These are phyloP conservation scores for Pulveroboletus sp. DNA, from an alignment of 768 basidiomycete genomes.

Conservation along the genomic window DNA sequence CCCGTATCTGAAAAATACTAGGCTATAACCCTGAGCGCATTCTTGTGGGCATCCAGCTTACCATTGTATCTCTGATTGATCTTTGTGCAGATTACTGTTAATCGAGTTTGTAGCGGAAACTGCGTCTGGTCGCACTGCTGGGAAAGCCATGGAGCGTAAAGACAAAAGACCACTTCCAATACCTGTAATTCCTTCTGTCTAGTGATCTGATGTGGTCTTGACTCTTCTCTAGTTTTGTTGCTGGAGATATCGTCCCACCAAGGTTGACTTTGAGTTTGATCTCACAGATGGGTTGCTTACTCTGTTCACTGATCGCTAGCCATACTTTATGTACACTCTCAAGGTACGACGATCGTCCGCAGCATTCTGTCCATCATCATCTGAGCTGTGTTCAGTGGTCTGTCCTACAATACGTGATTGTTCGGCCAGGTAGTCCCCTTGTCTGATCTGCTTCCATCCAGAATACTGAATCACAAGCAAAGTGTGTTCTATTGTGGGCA, in stretches of 20 bases:
- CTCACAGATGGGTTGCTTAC: slow-evolving; percentile 6
- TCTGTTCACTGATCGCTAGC: slow-evolving; percentile 32
- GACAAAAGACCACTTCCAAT: slow-evolving; percentile 72
- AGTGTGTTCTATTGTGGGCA: slow-evolving; percentile 60
- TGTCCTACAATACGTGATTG: slow-evolving; percentile 84
- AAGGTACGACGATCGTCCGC: slow-evolving; percentile 46
- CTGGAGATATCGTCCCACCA: slow-evolving; percentile 79
- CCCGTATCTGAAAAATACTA: slow-evolving; percentile 32
- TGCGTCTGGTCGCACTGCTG: slow-evolving; percentile 55
- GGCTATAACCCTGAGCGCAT: slow-evolving; percentile 82
- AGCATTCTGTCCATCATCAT: neutral
- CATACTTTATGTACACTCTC: slow-evolving; percentile 87
- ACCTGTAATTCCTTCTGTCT: slow-evolving; percentile 43
- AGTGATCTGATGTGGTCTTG: neutral
- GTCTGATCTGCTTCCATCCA: neutral
- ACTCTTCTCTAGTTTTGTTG: slow-evolving; percentile 59
- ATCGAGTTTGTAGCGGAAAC: slow-evolving; percentile 82
- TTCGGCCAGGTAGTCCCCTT: slow-evolving; percentile 47
- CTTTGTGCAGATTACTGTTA: slow-evolving; percentile 55
- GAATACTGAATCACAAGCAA: slow-evolving; percentile 6
- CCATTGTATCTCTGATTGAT: neutral
- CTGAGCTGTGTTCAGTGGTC: slow-evolving; percentile 53
- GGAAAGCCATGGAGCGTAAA: slow-evolving; percentile 70
- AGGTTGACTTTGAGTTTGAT: slow-evolving; percentile 37
- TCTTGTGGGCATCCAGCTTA: slow-evolving; percentile 53